Evolutionary conservation across 306 rosid genomes (phyloP).

Genomic region (Luffa acutangula): DNA sequence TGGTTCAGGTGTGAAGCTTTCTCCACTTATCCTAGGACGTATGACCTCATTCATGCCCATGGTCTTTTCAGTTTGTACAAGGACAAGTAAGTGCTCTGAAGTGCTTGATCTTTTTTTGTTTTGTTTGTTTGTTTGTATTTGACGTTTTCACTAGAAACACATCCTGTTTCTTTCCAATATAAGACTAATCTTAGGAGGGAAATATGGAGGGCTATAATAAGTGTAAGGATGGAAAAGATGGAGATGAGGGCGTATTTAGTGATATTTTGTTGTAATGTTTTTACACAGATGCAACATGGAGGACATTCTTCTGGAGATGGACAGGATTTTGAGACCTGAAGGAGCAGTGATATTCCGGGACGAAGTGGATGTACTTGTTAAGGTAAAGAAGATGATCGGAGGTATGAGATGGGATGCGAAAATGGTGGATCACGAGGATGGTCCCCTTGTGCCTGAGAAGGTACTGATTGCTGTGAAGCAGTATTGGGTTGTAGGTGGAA

Average conservation of each 20-base stretch:
- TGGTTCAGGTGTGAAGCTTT: constrained; percentile 80
- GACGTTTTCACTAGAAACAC: too few species aligned
- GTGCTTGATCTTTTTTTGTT: background rate
- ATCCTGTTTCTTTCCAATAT: too few species aligned
- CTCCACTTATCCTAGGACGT: constrained; percentile 94
- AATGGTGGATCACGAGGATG: constrained; percentile 95
- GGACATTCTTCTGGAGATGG: constrained; percentile 95
- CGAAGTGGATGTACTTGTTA: constrained; percentile 55
- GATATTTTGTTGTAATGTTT: too few species aligned
- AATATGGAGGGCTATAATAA: too few species aligned
- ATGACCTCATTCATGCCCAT: constrained; percentile 84
- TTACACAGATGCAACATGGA: constrained; percentile 62
- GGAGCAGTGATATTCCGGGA: constrained; percentile 89
- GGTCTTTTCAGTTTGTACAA: constrained; percentile 72
- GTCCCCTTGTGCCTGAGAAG: constrained; percentile 90
- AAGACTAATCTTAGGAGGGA: too few species aligned
- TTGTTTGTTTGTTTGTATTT: too few species aligned
- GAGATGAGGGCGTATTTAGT: too few species aligned
- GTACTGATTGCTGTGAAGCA: constrained; percentile 83
- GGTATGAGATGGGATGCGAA: constrained; percentile 92
- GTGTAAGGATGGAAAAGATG: too few species aligned
- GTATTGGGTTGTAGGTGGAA: constrained; percentile 74
- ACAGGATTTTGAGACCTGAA: constrained; percentile 83
- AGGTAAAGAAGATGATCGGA: constrained; percentile 62
- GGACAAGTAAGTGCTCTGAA: constrained; percentile 54